Evolutionary conservation across 805 yeast species (phyloP).

Genomic region (Starmera caribaea): DNA sequence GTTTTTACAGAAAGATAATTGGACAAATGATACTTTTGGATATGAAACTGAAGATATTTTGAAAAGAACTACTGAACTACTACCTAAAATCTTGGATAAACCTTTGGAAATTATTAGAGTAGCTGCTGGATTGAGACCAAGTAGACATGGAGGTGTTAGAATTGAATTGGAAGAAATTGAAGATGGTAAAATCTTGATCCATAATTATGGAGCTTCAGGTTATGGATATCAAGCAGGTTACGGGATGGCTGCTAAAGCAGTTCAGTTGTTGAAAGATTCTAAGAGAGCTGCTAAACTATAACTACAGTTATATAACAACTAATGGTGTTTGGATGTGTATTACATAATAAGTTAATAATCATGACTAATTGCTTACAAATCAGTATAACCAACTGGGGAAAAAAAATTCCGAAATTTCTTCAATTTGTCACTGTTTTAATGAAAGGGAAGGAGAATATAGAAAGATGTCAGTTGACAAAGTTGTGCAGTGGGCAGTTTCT

Average conservation of each 20-base stretch:
- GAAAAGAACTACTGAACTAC: conserved; percentile 41
- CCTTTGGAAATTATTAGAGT: conserved; percentile 48
- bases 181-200: conserved; percentile 40
- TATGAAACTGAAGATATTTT: conserved; percentile 54
- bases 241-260: conserved; percentile 48
- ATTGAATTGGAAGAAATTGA: conserved; percentile 44
- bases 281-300: too few species aligned
- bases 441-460: too few species aligned
- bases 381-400: too few species aligned
- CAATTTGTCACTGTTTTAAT: too few species aligned
- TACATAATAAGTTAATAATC: too few species aligned
- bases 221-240: conserved; percentile 60
- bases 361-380: too few species aligned
- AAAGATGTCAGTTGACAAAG: too few species aligned
- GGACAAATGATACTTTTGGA: conserved; percentile 49
- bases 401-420: too few species aligned
- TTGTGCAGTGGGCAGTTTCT: too few species aligned
- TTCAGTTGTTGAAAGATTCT: conserved; percentile 12
- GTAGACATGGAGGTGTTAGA: conserved; percentile 67
- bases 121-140: conserved; percentile 70
- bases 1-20: conserved; percentile 51
- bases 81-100: conserved; percentile 37
- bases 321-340: too few species aligned
- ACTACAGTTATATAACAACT: too few species aligned
- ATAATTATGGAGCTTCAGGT: conserved; percentile 65